A percentile compares a stretch with the other conserved stretches of the same genome.
Conservation (phyloP, 2,329 filamentous ascomycete genomes). For the Metarhizium rileyi region DNA sequence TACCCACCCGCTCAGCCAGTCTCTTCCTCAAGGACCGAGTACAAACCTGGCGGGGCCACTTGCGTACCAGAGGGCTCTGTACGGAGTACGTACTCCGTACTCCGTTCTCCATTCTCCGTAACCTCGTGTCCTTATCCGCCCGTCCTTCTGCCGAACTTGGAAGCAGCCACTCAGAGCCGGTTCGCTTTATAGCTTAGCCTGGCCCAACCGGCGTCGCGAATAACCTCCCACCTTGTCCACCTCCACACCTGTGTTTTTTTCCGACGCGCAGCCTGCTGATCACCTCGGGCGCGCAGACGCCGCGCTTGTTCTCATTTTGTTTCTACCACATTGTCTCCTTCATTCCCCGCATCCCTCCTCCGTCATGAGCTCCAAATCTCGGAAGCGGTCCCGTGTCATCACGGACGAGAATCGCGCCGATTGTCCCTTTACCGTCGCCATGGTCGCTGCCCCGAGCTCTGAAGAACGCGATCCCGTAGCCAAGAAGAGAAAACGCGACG, state of each 20-base stretch:
- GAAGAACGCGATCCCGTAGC: slow-evolving; percentile 30
- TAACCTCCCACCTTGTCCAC: slow-evolving; percentile 6
- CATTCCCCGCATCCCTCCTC: slow-evolving; percentile 2
- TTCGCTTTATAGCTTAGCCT: slow-evolving; percentile 1
- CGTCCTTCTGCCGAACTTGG: no score
- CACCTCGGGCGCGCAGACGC: slow-evolving; percentile 3
- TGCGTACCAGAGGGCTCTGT: no score
- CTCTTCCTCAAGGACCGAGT: no score
- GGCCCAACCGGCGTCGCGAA: slow-evolving; percentile 6
- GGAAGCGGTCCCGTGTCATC: slow-evolving; percentile 42
- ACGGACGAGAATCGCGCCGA: slow-evolving; percentile 44
- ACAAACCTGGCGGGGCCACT: no score
- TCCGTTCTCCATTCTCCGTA: no score
- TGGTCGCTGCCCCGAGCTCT: slow-evolving; percentile 18
- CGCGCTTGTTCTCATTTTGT: slow-evolving; percentile 1
- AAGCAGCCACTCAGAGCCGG: neutral
- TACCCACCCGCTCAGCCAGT: no score
- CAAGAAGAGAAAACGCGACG: slow-evolving; percentile 39
- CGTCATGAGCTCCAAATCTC: slow-evolving; percentile 24
- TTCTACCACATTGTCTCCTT: slow-evolving; percentile 2
- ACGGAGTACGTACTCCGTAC: no score
- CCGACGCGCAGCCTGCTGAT: neutral
- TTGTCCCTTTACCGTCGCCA: slow-evolving; percentile 40
- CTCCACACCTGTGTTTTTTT: neutral
- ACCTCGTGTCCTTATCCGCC: no score